phyloP scores from a whole-genome alignment of 129 eudicot species.

The Dittrichia graveolens region DNA sequence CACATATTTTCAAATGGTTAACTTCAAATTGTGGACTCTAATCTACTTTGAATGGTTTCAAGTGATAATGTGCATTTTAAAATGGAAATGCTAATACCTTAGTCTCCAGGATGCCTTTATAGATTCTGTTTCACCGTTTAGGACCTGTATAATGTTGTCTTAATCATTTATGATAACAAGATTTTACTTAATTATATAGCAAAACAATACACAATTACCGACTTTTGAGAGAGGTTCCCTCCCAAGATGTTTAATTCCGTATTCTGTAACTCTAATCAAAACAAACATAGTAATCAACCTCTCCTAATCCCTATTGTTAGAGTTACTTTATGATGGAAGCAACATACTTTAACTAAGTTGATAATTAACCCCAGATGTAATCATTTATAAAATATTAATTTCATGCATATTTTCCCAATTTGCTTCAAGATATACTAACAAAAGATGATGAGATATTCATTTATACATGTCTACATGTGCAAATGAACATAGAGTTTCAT shows the following conservation, averaged over 20 bases:
- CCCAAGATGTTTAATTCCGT: not conserved
- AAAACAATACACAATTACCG: not conserved
- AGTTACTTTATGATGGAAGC: not conserved
- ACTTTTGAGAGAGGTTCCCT: not conserved
- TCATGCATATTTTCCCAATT: constrained; percentile 9
- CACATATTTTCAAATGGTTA: constrained; percentile 18
- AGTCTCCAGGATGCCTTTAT: constrained; percentile 78
- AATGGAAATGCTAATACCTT: constrained; percentile 45
- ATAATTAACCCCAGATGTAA: too few species aligned
- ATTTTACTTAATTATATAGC: not conserved
- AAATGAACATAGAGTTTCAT: constrained; percentile 5
- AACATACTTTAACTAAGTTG: not conserved
- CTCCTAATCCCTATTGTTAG: not conserved
- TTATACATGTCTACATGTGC: not conserved
- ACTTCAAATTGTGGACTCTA: constrained; percentile 1
- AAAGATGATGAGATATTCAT: constrained; percentile 20
- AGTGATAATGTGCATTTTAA: constrained; percentile 3
- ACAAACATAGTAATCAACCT: not conserved
- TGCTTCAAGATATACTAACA: constrained; percentile 1
- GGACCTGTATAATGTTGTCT: constrained; percentile 49
- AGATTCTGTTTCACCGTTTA: constrained; percentile 37
- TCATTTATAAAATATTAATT: not conserved
- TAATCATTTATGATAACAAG: constrained; percentile 2
- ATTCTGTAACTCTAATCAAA: not conserved
- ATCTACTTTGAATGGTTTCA: not conserved